Conservation (phyloP, 2,329 filamentous ascomycete species). For the Aspergillus aculeatinus region DNA sequence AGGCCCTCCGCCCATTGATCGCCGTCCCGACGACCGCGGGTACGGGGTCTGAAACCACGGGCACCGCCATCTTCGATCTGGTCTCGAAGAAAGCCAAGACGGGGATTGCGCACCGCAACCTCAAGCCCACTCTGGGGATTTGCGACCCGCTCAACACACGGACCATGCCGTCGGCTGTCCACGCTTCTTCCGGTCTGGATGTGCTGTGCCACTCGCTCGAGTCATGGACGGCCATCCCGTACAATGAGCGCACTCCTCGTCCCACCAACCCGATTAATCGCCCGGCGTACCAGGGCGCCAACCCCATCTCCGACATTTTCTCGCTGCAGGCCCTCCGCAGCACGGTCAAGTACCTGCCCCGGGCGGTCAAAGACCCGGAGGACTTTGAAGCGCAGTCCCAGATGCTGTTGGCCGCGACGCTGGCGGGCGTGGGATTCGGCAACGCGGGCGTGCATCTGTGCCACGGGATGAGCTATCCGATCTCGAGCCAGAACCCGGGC, state of each 20-base stretch:
- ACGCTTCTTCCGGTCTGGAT: conserved; percentile 87
- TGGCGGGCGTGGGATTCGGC: conserved; percentile 94
- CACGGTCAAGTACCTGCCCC: conserved; percentile 89
- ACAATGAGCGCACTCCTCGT: conserved; percentile 77
- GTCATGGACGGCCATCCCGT: conserved; percentile 97
- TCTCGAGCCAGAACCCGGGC: conserved; percentile 88
- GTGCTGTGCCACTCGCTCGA: conserved; percentile 94
- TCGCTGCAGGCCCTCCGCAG: conserved; percentile 78
- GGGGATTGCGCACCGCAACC: conserved; percentile 88
- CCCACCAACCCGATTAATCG: conserved; percentile 86
- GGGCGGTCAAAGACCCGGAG: conserved; percentile 81
- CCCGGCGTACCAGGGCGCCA: conserved; percentile 94
- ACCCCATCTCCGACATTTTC: conserved; percentile 97
- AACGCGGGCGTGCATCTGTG: conserved; percentile 94
- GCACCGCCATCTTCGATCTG: conserved; percentile 96
- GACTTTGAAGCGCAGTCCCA: conserved; percentile 90
- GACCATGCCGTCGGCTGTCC: conserved; percentile 93
- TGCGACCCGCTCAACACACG: conserved; percentile 83
- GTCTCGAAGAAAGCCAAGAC: conserved; percentile 90
- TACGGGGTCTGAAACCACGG: conserved; percentile 90
- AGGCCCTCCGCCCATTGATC: conserved; percentile 70
- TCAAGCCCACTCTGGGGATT: conserved; percentile 93
- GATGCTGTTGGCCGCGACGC: conserved; percentile 91
- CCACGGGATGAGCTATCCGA: conserved; percentile 95
- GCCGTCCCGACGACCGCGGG: conserved; percentile 84